Evolutionary conservation across 176 grass and related monocot genomes (phyloP).

Genomic region (Ensete glaucum): DNA sequence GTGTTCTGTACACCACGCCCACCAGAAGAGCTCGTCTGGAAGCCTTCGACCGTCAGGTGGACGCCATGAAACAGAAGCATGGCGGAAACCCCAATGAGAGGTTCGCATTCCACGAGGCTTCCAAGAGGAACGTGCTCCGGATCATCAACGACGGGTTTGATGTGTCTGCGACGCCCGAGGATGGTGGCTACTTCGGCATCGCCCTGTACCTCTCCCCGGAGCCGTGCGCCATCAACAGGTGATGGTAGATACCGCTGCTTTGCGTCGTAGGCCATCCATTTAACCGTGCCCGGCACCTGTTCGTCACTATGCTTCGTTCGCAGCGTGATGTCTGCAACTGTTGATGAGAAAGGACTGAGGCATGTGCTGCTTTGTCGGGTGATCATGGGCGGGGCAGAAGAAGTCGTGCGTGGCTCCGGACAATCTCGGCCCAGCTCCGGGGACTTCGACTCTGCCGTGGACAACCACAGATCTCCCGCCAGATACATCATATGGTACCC

Average conservation of each 20-base stretch:
- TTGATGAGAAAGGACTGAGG: background rate
- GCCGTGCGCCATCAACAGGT: background rate
- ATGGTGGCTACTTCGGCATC: background rate
- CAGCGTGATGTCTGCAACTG: background rate
- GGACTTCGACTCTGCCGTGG: background rate
- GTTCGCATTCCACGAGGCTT: background rate
- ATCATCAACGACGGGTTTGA: background rate
- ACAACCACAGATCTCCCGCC: background rate
- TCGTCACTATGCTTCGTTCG: background rate
- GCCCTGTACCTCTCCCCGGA: background rate
- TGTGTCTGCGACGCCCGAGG: background rate
- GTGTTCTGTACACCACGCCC: too few species aligned
- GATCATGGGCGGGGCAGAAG: background rate
- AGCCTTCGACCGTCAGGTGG: too few species aligned
- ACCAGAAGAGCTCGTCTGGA: too few species aligned
- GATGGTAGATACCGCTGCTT: background rate
- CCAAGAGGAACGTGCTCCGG: background rate
- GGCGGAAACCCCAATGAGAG: too few species aligned
- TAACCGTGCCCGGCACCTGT: too few species aligned
- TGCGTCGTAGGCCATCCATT: too few species aligned
- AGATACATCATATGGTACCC: background rate
- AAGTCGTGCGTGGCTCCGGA: background rate
- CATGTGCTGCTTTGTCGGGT: background rate
- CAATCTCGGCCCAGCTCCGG: background rate
- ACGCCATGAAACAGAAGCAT: too few species aligned